A percentile compares a stretch with the other conserved stretches of the same genome.
Conservation (phyloP, 2,329 filamentous ascomycete genomes). For the Colletotrichum shisoi region DNA sequence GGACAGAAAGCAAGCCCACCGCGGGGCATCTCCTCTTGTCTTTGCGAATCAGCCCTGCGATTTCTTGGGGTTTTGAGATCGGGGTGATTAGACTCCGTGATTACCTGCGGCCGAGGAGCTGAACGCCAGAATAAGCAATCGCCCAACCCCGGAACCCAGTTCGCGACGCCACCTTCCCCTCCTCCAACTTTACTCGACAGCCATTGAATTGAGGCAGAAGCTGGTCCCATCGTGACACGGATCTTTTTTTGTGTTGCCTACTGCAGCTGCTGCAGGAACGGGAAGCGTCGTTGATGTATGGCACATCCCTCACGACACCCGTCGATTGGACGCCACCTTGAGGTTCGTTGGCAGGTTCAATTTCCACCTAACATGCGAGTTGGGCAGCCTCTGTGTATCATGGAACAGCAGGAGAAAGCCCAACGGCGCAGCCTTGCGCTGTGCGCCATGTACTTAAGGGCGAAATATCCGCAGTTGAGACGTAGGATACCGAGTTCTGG, state of each 20-base stretch:
- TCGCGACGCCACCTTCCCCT: conserved; percentile 11
- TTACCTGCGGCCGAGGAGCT: conserved; percentile 17
- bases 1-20: background rate
- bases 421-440: background rate
- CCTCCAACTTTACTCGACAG: background rate
- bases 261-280: conserved; percentile 11
- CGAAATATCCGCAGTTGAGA: background rate
- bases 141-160: conserved; percentile 14
- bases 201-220: conserved; percentile 1
- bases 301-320: background rate
- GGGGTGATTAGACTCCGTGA: conserved; percentile 15
- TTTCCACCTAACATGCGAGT: conserved; percentile 10
- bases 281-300: background rate
- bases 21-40: background rate
- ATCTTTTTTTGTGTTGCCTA: background rate
- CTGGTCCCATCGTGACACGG: background rate
- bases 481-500: background rate
- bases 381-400: background rate
- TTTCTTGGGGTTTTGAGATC: background rate
- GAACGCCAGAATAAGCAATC: conserved; percentile 20
- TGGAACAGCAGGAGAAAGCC: background rate
- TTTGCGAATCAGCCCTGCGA: conserved; percentile 12
- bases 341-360: conserved; percentile 4
- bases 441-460: background rate
- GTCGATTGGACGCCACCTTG: conserved; percentile 20